Conservation (phyloP, 2,329 filamentous ascomycete genomes). For the Diaporthe batatas region DNA sequence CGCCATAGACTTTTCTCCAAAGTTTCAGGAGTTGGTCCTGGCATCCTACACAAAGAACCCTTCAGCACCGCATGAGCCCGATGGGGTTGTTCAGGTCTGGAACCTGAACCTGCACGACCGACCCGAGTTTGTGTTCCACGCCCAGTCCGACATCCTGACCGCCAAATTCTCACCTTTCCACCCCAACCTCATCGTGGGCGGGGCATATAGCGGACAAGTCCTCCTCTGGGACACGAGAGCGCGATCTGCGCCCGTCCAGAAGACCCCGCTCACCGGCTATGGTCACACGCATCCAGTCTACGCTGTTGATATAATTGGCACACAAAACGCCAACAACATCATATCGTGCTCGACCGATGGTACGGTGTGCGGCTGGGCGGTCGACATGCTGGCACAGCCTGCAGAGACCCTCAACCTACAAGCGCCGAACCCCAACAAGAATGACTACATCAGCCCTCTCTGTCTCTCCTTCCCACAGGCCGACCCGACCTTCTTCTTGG, state of each 20-base stretch:
- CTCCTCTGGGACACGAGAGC: constrained; percentile 96
- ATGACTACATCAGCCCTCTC: constrained; percentile 94
- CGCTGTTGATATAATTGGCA: constrained; percentile 94
- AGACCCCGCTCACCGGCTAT: constrained; percentile 93
- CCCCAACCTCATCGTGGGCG: constrained; percentile 94
- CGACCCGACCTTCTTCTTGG: constrained; percentile 97
- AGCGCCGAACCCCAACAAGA: constrained; percentile 87
- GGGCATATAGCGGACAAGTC: constrained; percentile 96
- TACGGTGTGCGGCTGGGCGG: constrained; percentile 95
- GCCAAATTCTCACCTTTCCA: constrained; percentile 99
- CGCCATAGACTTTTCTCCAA: constrained; percentile 93
- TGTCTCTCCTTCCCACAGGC: constrained; percentile 95
- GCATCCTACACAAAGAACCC: constrained; percentile 98
- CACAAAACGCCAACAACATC: constrained; percentile 98
- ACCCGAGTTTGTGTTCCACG: constrained; percentile 96
- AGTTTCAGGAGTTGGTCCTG: constrained; percentile 92
- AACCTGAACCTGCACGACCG: constrained; percentile 94
- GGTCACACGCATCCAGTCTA: constrained; percentile 98
- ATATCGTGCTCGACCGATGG: constrained; percentile 97
- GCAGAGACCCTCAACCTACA: constrained; percentile 93
- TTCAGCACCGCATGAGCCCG: constrained; percentile 91
- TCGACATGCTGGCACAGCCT: constrained; percentile 97
- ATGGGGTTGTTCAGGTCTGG: constrained; percentile 96
- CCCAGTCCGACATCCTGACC: constrained; percentile 93
- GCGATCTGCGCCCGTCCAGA: constrained; percentile 90